A percentile compares a stretch with the other conserved stretches of the same genome.
Evolutionary conservation across 768 basidiomycete species (phyloP).

Genomic region (Kwoniella pini): DNA sequence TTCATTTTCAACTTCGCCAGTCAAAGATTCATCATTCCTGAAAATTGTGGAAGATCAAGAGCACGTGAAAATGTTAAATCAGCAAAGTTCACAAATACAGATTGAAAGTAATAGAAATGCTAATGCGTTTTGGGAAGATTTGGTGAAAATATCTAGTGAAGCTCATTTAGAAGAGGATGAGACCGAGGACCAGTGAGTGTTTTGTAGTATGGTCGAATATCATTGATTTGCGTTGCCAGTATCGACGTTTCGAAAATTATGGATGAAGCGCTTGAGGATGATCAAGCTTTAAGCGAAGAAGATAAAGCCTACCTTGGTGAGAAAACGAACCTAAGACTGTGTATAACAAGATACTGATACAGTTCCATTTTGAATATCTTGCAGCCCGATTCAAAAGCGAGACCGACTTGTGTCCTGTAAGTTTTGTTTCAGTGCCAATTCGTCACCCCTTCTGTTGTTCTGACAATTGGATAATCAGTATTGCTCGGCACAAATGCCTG

Average conservation of each 20-base stretch:
- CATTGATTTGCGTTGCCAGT: too few relatives aligned
- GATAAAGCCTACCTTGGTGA: slow-evolving; percentile 20
- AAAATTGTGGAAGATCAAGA: too few relatives aligned
- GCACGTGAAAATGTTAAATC: too few relatives aligned
- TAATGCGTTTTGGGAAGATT: slow-evolving; percentile 8
- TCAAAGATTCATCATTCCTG: not conserved
- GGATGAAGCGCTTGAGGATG: slow-evolving; percentile 1
- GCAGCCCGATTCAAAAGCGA: slow-evolving; percentile 3
- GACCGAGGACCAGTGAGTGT: slow-evolving; percentile 4
- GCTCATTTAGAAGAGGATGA: slow-evolving; percentile 8
- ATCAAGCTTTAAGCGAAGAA: slow-evolving; percentile 2
- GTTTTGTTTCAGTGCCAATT: too few relatives aligned
- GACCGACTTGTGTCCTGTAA: slow-evolving; percentile 17
- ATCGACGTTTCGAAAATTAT: slow-evolving; percentile 1
- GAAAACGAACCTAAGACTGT: not conserved
- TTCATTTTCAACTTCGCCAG: too few relatives aligned
- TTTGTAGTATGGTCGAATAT: too few relatives aligned
- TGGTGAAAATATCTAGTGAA: not conserved
- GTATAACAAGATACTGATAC: not conserved
- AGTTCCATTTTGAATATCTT: not conserved
- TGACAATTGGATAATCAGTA: slow-evolving; percentile 7
- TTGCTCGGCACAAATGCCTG: slow-evolving; percentile 18
- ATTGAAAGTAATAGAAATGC: too few relatives aligned
- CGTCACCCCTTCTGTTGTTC: too few relatives aligned
- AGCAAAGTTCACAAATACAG: too few relatives aligned